Evolutionary conservation across 352 stramenopile genomes (phyloP).

Genomic region (Globisporangium spiculum): DNA sequence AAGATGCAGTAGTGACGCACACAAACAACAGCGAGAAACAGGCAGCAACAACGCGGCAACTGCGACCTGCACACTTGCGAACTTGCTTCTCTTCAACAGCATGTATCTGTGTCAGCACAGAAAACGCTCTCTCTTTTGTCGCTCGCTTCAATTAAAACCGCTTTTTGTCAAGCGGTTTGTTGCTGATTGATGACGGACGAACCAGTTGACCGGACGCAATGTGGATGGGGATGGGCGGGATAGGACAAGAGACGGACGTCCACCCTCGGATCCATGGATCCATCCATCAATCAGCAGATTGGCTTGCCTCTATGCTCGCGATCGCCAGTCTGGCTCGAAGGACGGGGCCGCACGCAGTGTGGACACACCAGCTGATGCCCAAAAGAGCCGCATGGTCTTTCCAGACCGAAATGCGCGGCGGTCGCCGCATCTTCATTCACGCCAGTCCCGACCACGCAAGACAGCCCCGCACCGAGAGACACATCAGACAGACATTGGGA

Average conservation of each 20-base stretch:
- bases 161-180: not conserved
- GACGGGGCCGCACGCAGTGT: not conserved
- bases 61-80: not conserved
- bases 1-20: not conserved
- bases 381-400: not conserved
- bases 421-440: too few species aligned
- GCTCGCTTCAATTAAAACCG: not conserved
- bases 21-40: not conserved
- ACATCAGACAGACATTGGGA: not conserved
- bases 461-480: not conserved
- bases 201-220: not conserved
- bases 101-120: not conserved
- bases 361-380: not conserved
- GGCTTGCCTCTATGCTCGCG: not conserved
- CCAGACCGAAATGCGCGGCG: not conserved
- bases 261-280: not conserved
- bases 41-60: not conserved
- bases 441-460: not conserved
- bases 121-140: not conserved
- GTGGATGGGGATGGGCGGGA: not conserved
- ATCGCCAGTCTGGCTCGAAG: not conserved
- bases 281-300: not conserved
- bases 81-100: not conserved
- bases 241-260: not conserved
- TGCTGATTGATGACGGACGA: not conserved